These are phyloP conservation scores for Colletotrichum filicis DNA, from an alignment of 2,329 filamentous ascomycete genomes.

Conservation along the genomic window DNA sequence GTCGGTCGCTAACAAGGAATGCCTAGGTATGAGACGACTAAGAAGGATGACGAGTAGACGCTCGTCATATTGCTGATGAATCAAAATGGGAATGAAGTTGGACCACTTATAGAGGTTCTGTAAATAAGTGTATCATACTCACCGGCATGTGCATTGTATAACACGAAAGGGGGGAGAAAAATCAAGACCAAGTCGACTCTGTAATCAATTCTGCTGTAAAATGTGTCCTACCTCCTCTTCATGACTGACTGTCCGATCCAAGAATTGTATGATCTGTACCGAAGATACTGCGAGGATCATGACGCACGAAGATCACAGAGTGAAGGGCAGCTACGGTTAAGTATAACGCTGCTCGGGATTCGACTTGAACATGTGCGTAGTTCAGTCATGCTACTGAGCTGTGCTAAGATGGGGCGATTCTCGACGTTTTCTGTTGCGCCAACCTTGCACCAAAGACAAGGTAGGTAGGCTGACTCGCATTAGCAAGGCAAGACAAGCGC, in stretches of 20 bases:
- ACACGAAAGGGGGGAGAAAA: slow-evolving; percentile 11
- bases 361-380: background rate
- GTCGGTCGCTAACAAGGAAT: slow-evolving; percentile 44
- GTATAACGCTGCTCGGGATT: background rate
- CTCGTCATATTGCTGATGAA: background rate
- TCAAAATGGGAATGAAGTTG: background rate
- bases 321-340: background rate
- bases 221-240: background rate
- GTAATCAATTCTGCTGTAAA: background rate
- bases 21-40: slow-evolving; percentile 71
- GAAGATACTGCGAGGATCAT: background rate
- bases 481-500: slow-evolving; percentile 5
- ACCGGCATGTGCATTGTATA: slow-evolving; percentile 30
- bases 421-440: background rate
- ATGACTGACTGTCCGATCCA: background rate
- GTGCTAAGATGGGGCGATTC: background rate
- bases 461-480: background rate
- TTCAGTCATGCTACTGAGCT: background rate
- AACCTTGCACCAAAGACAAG: background rate
- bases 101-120: slow-evolving; percentile 15
- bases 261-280: background rate
- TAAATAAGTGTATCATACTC: slow-evolving; percentile 36
- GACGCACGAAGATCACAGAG: background rate
- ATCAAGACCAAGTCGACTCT: slow-evolving; percentile 19
- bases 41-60: slow-evolving; percentile 52